A percentile compares a stretch with the other conserved stretches of the same genome.
These are phyloP conservation scores for Diplodia corticola DNA, from an alignment of 2,329 filamentous ascomycete species.

Conservation along the genomic window DNA sequence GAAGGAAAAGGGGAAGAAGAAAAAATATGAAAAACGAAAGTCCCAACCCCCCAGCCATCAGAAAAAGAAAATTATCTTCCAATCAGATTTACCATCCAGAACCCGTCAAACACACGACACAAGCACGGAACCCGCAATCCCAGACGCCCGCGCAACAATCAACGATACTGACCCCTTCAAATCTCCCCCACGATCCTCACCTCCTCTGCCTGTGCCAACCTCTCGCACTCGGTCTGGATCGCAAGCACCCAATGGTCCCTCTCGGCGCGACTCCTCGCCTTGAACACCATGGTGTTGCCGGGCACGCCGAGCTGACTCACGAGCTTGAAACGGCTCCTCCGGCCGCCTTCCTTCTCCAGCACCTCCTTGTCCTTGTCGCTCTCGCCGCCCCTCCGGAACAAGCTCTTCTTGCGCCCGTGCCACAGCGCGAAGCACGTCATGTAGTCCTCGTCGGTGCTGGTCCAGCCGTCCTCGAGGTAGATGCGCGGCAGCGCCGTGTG, in stretches of 20 bases:
- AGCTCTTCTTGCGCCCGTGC: slow-evolving; percentile 59
- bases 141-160: neutral
- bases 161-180: neutral
- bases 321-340: slow-evolving; percentile 52
- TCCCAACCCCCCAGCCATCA: neutral
- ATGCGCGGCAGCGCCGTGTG: slow-evolving; percentile 60
- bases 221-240: slow-evolving; percentile 66
- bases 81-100: neutral
- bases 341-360: neutral
- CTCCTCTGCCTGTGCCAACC: slow-evolving; percentile 54
- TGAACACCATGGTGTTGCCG: slow-evolving; percentile 65
- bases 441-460: slow-evolving; percentile 63
- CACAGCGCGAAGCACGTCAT: slow-evolving; percentile 68
- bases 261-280: slow-evolving; percentile 63
- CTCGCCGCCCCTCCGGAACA: slow-evolving; percentile 49
- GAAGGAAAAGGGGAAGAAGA: neutral
- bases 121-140: neutral
- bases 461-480: slow-evolving; percentile 63
- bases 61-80: neutral
- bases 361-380: slow-evolving; percentile 28
- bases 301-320: slow-evolving; percentile 62
- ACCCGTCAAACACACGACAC: neutral
- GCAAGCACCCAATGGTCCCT: slow-evolving; percentile 68
- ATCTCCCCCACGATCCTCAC: slow-evolving; percentile 31
- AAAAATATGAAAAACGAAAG: neutral